Base-by-base conservation (phyloP, 1,284 basidiomycete species). In the Malassezia sp. region DNA sequence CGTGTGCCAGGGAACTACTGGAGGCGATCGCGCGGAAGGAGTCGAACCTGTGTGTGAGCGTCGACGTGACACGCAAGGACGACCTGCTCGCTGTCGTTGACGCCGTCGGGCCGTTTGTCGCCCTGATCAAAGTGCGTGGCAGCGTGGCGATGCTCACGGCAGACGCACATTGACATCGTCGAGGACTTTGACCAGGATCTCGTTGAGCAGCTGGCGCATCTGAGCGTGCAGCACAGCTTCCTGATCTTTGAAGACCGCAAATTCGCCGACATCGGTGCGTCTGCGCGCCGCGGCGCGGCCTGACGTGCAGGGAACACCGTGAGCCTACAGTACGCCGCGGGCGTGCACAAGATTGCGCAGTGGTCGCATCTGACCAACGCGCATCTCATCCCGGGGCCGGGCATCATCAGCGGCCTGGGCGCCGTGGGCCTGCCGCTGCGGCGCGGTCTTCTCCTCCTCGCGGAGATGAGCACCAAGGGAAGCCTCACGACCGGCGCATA, bases 311-410 rank as follows among this genome's bases (percentile, higher is more conserved):
- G 91, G 32, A 96, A 96, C 74, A 97, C 93, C 2, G 93, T 96
- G 52, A 80, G 82, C 5, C 75, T 95, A 23, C 93, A 99, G 71
- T 99, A 99, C 74, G 83, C 84, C 1, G 79, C 83, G 20, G 93
- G 93, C 23, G 79, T 93, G 11, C 85, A 96, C 76, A 84, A 82
- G 65, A 97, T 97, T 63, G 82, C 90, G 20, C 82, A 79, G 37
- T 99, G 93, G 93, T 81, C 91, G 5, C 87, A 99, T 69, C 81
- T 99, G 62, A 96, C 90, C 46, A 97, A 97, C 71, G 93, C 93
- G 0, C 93, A 97, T 71, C 81, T 95, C 21, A 67, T 74, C 5
- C 89, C 93, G 3, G 93, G 93, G 12, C 89, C 90, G 0, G 88
- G 88, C 12, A 82, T 97, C 60, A 80, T 99, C 57, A 75, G 80